Percentiles rank a stretch among this genome's conserved stretches.
Evolutionary conservation across 2,329 filamentous ascomycete genomes (phyloP).

Genomic region (Botrytis paeoniae): DNA sequence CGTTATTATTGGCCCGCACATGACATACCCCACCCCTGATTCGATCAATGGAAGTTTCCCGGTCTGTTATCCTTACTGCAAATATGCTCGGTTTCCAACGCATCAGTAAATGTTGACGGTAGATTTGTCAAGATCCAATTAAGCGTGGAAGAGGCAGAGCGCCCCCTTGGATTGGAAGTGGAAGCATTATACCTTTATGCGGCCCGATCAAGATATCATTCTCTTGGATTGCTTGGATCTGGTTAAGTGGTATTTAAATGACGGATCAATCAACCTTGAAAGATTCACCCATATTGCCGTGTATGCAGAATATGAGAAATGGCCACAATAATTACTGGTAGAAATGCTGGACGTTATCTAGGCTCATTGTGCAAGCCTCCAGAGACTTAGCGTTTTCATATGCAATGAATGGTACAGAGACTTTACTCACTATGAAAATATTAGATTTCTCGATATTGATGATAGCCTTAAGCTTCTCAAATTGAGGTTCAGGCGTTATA

Average conservation of each 20-base stretch:
- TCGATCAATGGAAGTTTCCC: background rate
- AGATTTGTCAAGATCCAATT: background rate
- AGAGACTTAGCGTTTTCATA: background rate
- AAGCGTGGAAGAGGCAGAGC: background rate
- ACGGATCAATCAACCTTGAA: background rate
- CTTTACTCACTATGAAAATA: no score
- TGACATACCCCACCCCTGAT: background rate
- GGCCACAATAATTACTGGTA: background rate
- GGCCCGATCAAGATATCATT: background rate
- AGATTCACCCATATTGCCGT: background rate
- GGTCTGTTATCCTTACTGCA: background rate
- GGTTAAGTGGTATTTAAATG: fast-evolving
- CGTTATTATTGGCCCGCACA: no score
- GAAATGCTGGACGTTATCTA: background rate
- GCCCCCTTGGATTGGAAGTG: background rate
- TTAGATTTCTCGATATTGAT: background rate
- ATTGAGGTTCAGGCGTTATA: no score
- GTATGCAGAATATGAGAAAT: no score
- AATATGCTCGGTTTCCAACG: background rate
- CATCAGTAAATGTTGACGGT: background rate
- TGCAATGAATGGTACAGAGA: no score
- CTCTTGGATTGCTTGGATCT: fast-evolving
- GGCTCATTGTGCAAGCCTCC: background rate
- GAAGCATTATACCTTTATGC: background rate
- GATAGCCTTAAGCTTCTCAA: no score